Evolutionary conservation across 2,329 filamentous ascomycete genomes (phyloP).

Genomic region (Xylaria sp.): DNA sequence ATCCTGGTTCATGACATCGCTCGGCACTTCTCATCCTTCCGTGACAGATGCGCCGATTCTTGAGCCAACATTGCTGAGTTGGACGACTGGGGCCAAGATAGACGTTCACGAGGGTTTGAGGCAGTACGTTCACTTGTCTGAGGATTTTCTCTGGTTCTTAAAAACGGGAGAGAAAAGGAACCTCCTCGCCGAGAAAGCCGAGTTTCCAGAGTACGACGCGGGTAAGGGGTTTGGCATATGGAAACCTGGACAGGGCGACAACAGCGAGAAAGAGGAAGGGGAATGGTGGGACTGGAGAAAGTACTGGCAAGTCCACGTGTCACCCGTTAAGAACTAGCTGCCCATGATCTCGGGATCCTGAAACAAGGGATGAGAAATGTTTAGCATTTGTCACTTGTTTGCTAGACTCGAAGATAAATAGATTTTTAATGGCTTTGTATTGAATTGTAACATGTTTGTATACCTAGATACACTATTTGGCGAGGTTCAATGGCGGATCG

Average conservation of each 20-base stretch:
- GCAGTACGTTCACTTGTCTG: constrained; percentile 69
- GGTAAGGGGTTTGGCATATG: constrained; percentile 50
- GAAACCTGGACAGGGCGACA: constrained; percentile 50
- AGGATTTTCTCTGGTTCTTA: constrained; percentile 66
- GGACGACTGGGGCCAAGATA: constrained; percentile 71
- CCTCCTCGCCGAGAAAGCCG: constrained; percentile 61
- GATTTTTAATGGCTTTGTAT: constrained; percentile 7
- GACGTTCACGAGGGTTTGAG: constrained; percentile 65
- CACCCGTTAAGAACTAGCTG: constrained; percentile 31
- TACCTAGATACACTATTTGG: background rate
- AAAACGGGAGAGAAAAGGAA: constrained; percentile 55
- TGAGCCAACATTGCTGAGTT: constrained; percentile 68
- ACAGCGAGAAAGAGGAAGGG: constrained; percentile 42
- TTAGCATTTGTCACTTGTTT: background rate
- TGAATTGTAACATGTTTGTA: constrained; percentile 8
- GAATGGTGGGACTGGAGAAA: constrained; percentile 56
- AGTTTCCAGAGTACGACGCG: constrained; percentile 56
- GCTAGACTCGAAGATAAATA: background rate
- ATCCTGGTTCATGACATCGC: constrained; percentile 65
- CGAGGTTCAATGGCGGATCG: too few relatives aligned
- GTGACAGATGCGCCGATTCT: constrained; percentile 75
- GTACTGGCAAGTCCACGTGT: constrained; percentile 50
- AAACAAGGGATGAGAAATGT: background rate
- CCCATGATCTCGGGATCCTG: background rate
- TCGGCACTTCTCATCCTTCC: constrained; percentile 69